phyloP scores from a whole-genome alignment of 345 rosid genomes.

The Syzygium aqueum region DNA sequence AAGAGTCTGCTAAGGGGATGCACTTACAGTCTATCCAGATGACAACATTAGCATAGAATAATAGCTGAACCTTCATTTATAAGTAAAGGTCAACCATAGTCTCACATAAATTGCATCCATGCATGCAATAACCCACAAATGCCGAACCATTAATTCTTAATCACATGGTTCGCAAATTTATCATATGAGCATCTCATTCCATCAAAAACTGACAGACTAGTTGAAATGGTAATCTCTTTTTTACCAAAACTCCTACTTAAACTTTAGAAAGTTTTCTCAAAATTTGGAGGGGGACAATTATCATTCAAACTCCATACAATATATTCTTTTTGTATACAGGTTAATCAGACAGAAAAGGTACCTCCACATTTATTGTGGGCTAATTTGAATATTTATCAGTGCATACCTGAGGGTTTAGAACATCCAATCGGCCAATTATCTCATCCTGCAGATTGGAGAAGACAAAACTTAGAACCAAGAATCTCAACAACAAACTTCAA shows the following conservation, averaged over 20 bases:
- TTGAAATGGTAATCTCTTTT: not conserved
- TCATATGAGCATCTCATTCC: not conserved
- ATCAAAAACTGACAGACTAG: not conserved
- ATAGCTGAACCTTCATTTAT: not conserved
- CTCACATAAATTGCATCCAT: not conserved
- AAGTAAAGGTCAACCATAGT: not conserved
- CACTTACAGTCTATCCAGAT: not conserved
- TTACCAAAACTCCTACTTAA: not conserved
- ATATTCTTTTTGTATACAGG: not conserved
- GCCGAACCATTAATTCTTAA: not conserved
- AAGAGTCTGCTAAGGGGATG: not conserved
- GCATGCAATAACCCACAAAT: not conserved
- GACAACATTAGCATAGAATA: not conserved
- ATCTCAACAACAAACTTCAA: not conserved
- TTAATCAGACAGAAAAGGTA: not conserved
- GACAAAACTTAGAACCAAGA: not conserved
- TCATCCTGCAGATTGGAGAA: conserved; percentile 42
- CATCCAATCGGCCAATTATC: conserved; percentile 54
- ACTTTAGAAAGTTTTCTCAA: not conserved
- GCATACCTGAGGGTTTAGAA: conserved; percentile 82
- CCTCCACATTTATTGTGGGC: not conserved
- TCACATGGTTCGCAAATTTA: not conserved
- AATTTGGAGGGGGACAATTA: not conserved
- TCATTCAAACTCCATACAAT: not conserved
- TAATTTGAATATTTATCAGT: not conserved